A percentile compares a stretch with the other conserved stretches of the same genome.
These are phyloP conservation scores for Leucosporidium scottii DNA, from an alignment of 768 basidiomycete genomes.

Conservation along the genomic window DNA sequence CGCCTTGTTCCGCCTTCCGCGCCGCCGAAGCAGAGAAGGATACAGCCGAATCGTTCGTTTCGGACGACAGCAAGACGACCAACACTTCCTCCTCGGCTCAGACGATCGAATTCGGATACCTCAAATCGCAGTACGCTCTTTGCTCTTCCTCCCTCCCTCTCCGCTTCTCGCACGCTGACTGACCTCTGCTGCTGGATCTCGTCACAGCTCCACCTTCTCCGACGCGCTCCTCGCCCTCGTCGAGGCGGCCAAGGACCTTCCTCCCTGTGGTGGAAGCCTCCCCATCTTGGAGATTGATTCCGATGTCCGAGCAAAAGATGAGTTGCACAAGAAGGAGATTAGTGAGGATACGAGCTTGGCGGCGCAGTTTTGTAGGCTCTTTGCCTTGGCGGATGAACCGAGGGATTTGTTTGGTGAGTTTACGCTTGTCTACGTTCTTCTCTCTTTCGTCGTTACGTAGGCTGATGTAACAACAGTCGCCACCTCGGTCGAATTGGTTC, in stretches of 20 bases:
- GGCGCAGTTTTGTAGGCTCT: background rate
- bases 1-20: too few relatives aligned
- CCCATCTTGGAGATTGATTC: slow-evolving; percentile 5
- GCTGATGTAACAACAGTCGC: too few relatives aligned
- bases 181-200: too few relatives aligned
- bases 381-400: background rate
- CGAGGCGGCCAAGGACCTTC: background rate
- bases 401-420: background rate
- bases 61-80: background rate
- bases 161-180: background rate
- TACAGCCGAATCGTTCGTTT: too few relatives aligned
- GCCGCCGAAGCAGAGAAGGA: background rate
- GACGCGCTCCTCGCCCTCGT: background rate
- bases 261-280: background rate
- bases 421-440: too few relatives aligned
- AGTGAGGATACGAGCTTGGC: background rate
- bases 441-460: too few relatives aligned
- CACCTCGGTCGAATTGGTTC: background rate
- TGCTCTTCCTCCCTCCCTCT: background rate
- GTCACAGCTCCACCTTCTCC: background rate
- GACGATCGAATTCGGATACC: slow-evolving; percentile 4
- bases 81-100: background rate
- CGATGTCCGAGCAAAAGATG: background rate
- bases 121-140: background rate
- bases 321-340: background rate